phyloP scores from a whole-genome alignment of 2,329 filamentous ascomycete genomes.

The Neopestalotiopsis rosae region DNA sequence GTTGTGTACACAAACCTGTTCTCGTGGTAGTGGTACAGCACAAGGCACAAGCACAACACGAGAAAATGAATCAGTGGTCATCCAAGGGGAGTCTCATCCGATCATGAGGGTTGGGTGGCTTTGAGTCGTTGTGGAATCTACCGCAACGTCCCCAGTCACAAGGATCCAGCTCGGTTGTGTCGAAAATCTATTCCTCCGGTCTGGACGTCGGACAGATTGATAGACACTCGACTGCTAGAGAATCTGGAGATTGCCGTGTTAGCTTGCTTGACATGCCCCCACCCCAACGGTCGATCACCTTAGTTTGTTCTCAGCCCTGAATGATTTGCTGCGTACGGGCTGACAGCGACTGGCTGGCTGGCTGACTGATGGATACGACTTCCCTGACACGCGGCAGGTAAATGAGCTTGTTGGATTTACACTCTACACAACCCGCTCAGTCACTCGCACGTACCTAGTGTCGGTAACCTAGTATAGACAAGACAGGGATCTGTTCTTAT shows the following conservation, averaged over 20 bases:
- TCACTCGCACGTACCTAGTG: too few species aligned
- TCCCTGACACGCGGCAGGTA: neutral
- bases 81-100: too few species aligned
- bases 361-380: too few species aligned
- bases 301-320: neutral
- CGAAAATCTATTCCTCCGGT: neutral
- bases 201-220: slow-evolving; percentile 6
- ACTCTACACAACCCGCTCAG: neutral
- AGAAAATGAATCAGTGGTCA: too few species aligned
- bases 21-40: too few species aligned
- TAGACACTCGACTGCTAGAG: neutral
- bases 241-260: neutral
- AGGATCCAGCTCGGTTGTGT: neutral
- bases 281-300: neutral
- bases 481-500: too few species aligned
- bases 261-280: neutral
- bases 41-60: too few species aligned
- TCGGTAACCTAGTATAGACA: too few species aligned
- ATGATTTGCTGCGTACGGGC: neutral
- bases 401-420: neutral
- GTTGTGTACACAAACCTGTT: too few species aligned
- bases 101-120: too few species aligned
- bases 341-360: neutral
- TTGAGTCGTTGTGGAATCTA: too few species aligned
- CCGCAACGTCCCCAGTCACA: neutral